Percentiles rank a stretch among this genome's conserved stretches.
Conservation (phyloP, 2,329 filamentous ascomycete species). For the Penicillium nordicum region DNA sequence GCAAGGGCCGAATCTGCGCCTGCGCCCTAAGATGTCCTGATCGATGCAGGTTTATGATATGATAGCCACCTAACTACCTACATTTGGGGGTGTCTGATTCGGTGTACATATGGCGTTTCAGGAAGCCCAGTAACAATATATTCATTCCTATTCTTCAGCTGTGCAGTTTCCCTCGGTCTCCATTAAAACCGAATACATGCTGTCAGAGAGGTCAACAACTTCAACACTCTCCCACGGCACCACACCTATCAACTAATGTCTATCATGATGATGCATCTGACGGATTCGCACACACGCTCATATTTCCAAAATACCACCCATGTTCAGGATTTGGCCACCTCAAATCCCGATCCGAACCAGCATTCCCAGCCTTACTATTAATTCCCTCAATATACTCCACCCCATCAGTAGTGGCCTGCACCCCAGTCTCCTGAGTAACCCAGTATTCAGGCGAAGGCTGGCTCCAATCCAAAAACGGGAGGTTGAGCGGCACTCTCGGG, state of each 20-base stretch:
- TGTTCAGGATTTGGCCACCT: background rate
- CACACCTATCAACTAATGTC: background rate
- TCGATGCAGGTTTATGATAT: background rate
- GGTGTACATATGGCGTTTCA: background rate
- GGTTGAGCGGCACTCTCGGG: background rate
- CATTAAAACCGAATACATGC: too few species aligned
- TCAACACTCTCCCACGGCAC: background rate
- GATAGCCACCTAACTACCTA: background rate
- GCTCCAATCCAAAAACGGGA: background rate
- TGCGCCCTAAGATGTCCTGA: constrained; percentile 13
- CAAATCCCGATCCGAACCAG: background rate
- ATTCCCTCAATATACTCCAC: background rate
- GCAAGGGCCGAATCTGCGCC: constrained; percentile 16
- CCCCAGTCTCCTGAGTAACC: background rate
- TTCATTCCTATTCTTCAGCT: background rate
- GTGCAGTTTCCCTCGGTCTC: background rate
- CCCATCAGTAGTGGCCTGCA: background rate
- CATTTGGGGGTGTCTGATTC: background rate
- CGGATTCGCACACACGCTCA: background rate
- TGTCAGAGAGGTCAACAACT: too few species aligned
- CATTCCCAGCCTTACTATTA: background rate
- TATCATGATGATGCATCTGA: background rate
- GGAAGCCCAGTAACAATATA: background rate
- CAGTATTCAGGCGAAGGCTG: constrained; percentile 6
- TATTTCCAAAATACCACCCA: constrained; percentile 4